phyloP scores from a whole-genome alignment of 495 filamentous ascomycete species.

The Aspergillus ellipticus region DNA sequence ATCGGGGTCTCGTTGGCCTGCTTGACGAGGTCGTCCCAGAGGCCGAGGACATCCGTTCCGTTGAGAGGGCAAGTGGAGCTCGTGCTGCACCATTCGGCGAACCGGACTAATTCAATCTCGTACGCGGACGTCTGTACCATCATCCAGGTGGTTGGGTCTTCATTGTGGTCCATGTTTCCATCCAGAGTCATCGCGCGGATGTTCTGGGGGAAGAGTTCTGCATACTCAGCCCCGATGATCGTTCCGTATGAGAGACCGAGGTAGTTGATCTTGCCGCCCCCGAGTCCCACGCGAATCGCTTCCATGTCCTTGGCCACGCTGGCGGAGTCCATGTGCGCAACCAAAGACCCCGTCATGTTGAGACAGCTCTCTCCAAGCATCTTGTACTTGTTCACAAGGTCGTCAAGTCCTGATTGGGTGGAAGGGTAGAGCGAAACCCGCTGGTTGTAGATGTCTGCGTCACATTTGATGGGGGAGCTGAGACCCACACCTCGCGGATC shows the following conservation, averaged over 20 bases:
- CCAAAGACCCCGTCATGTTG: slow-evolving; percentile 25
- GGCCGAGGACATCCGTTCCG: slow-evolving; percentile 22
- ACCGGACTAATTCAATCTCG: slow-evolving; percentile 28
- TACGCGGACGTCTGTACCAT: slow-evolving; percentile 7
- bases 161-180: slow-evolving; percentile 39
- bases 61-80: slow-evolving; percentile 19
- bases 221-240: slow-evolving; percentile 48
- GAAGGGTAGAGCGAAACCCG: slow-evolving; percentile 24
- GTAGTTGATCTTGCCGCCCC: slow-evolving; percentile 44
- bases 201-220: slow-evolving; percentile 40
- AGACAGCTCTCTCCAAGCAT: slow-evolving; percentile 32
- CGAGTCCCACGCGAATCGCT: slow-evolving; percentile 36
- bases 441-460: slow-evolving; percentile 29
- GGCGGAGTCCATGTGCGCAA: slow-evolving; percentile 34
- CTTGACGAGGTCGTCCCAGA: slow-evolving; percentile 21
- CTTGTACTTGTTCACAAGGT: neutral
- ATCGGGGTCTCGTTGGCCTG: slow-evolving; percentile 28
- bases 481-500: slow-evolving; percentile 43
- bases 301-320: slow-evolving; percentile 40
- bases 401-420: neutral
- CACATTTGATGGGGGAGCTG: slow-evolving; percentile 37
- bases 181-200: slow-evolving; percentile 39
- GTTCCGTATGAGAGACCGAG: slow-evolving; percentile 60
- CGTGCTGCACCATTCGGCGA: slow-evolving; percentile 33
- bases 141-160: no score